A percentile compares a stretch with the other conserved stretches of the same genome.
Conservation (phyloP, 352 stramenopile species). For the Pythium phragmiticola region DNA sequence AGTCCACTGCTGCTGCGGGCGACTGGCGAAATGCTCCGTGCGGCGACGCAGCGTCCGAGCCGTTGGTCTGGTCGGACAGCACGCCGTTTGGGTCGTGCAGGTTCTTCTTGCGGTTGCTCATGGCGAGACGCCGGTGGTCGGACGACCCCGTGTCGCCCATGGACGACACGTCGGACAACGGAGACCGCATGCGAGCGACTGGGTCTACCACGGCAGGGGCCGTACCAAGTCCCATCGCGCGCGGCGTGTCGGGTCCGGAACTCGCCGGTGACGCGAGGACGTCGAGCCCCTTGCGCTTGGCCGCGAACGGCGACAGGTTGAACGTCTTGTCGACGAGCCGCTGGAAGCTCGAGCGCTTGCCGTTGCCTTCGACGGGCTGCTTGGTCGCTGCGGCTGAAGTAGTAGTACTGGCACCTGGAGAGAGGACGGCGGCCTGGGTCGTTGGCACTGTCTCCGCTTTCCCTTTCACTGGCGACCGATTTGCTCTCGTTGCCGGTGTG, state of each 20-base stretch:
- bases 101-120: conserved; percentile 4
- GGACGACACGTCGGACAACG: conserved; percentile 20
- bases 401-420: no score
- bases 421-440: no score
- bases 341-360: conserved; percentile 56
- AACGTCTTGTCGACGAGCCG: conserved; percentile 69
- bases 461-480: no score
- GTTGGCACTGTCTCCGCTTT: no score
- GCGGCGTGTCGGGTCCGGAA: conserved; percentile 17
- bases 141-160: background rate
- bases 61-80: conserved; percentile 14
- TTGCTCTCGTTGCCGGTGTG: no score
- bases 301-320: conserved; percentile 57
- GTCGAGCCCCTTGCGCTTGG: conserved; percentile 34
- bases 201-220: background rate
- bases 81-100: conserved; percentile 14
- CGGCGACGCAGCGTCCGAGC: conserved; percentile 20
- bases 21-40: conserved; percentile 1
- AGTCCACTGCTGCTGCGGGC: background rate
- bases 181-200: conserved; percentile 17
- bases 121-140: conserved; percentile 6
- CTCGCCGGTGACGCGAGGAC: conserved; percentile 13
- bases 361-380: conserved; percentile 9
- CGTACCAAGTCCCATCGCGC: background rate
- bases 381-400: background rate